A percentile compares a stretch with the other conserved stretches of the same genome.
Evolutionary conservation across 768 basidiomycete genomes (phyloP).

Genomic region (Kwoniella sp.): DNA sequence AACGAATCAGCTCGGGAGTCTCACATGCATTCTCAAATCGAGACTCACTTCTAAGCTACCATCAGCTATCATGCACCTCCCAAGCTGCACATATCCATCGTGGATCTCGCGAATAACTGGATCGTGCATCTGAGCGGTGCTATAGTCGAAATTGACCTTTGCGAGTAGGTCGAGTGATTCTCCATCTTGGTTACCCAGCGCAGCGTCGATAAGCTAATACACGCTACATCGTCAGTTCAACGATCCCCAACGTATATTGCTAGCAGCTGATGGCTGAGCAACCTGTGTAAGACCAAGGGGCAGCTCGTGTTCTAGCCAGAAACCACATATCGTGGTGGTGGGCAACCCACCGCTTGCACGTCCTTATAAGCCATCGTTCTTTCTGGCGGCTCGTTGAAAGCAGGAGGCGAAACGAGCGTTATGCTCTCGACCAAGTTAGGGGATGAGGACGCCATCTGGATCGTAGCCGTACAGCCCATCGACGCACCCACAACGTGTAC

Average conservation of each 20-base stretch:
- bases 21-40: background rate
- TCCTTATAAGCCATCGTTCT: slow-evolving; percentile 6
- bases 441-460: slow-evolving; percentile 12
- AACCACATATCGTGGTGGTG: too few relatives aligned
- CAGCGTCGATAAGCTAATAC: background rate
- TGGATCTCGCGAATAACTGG: background rate
- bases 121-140: background rate
- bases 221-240: too few relatives aligned
- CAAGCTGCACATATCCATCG: background rate
- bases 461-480: slow-evolving; percentile 9
- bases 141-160: background rate
- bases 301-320: too few relatives aligned
- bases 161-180: background rate
- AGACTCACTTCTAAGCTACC: background rate
- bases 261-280: too few relatives aligned
- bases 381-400: slow-evolving; percentile 3
- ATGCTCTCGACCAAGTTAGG: slow-evolving; percentile 4
- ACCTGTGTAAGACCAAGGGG: too few relatives aligned
- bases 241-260: too few relatives aligned
- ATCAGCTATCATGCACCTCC: background rate
- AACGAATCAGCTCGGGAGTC: too few relatives aligned
- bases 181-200: background rate
- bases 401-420: slow-evolving; percentile 8
- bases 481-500: slow-evolving; percentile 17
- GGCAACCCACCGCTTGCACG: background rate